Base-by-base conservation (phyloP, 495 filamentous ascomycete species). In the Haplographium delicatum region DNA sequence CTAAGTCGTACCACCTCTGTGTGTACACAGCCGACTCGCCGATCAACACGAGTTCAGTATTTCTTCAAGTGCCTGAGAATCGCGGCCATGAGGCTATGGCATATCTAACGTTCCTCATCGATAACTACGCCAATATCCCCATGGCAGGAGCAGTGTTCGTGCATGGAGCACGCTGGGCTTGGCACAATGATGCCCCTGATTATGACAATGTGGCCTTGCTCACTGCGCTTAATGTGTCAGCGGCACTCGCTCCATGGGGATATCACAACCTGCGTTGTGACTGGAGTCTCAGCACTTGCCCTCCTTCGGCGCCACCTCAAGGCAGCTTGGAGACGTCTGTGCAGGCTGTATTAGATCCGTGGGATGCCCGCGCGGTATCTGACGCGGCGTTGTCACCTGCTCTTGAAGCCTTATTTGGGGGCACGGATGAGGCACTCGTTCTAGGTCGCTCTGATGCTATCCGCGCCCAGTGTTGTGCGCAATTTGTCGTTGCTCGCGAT, bases 11-110 rank as follows among this genome's bases (percentile, higher is more conserved):
- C 20, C 54, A 57, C 16, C 33, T 39, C 4, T 57, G 48, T n/a
- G 66, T 84, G 20, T 89, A 88, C 57, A 72, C 79, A 28, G 83
- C 74, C 42, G 77, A 89, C 53, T 78, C 85, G 54, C 73, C 76
- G 10, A 13, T 18, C 1, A 23, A 46, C 15, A 23, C 10, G 23
- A 33, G 20, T 7, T 57, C 48, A 0, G 24, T 9, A 1, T 11
- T 35, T 23, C 54, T 57, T 20, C 54, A 51, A 39, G 48, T 57
- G 10, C 54, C 54, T 3, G 44, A 60, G 13, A 60, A 56, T 19
- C 30, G 61, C 38, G 61, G 77, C 8, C 70, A 72, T 47, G 76
- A 80, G 56, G 74, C 67, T 5, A 74, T 78, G 72, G 68, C 70
- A 5, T 76, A 73, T 56, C 50, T 77, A 1, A 76, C 72, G 41